A percentile compares a stretch with the other conserved stretches of the same genome.
These are phyloP conservation scores for Suhomyces vadensis DNA, from an alignment of 805 yeast species.

Conservation along the genomic window DNA sequence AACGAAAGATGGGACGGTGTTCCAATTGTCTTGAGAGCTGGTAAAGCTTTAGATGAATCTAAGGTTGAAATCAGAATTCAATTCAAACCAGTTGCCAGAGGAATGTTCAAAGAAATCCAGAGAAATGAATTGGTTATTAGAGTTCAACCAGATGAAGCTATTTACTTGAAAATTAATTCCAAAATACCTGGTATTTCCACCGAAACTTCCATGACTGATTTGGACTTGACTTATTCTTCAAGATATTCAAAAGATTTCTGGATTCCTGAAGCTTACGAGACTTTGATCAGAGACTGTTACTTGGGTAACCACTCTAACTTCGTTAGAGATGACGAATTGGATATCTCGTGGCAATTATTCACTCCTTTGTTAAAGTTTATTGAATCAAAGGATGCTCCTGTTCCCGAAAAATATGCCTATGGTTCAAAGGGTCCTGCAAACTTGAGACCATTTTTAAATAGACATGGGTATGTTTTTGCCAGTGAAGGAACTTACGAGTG, in stretches of 20 bases:
- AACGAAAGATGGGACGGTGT: constrained; percentile 99
- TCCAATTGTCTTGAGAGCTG: constrained; percentile 93
- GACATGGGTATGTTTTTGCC: constrained; percentile 73
- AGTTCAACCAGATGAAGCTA: constrained; percentile 92
- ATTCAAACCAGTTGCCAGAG: constrained; percentile 81
- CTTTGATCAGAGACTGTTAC: constrained; percentile 86
- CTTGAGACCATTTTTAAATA: constrained; percentile 58
- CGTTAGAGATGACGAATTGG: constrained; percentile 97
- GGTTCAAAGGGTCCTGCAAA: constrained; percentile 88
- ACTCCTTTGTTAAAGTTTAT: constrained; percentile 84
- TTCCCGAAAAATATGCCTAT: constrained; percentile 72
- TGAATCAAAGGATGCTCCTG: constrained; percentile 70
- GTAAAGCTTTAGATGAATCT: constrained; percentile 93
- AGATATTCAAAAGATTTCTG: constrained; percentile 81
- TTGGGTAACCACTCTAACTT: constrained; percentile 95
- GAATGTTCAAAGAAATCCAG: constrained; percentile 77
- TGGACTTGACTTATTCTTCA: constrained; percentile 80
- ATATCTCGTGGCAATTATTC: constrained; percentile 87
- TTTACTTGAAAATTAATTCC: constrained; percentile 88
- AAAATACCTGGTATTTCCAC: constrained; percentile 91
- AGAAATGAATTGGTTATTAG: constrained; percentile 93
- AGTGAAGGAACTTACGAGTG: constrained; percentile 74
- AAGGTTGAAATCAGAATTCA: constrained; percentile 95
- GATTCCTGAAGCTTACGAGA: constrained; percentile 98
- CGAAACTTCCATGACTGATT: constrained; percentile 80